Conservation (phyloP, 176 grass and related monocot genomes). For the Metroxylon sagu region DNA sequence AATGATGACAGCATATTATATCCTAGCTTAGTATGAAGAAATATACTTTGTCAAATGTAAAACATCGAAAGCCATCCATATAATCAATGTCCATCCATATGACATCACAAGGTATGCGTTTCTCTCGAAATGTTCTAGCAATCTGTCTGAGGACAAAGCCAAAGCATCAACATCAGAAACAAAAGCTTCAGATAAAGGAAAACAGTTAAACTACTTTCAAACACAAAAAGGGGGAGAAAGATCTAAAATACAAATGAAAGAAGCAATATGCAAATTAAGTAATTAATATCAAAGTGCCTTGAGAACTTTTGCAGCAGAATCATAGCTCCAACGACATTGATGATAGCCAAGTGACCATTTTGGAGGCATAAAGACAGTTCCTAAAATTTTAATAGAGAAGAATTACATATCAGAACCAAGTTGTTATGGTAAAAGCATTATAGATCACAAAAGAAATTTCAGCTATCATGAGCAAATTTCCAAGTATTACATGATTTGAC, state of each 20-base stretch:
- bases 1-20: background rate
- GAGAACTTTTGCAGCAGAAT: conserved; percentile 69
- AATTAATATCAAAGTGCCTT: conserved; percentile 39
- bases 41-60: conserved; percentile 80
- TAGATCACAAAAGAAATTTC: too few relatives aligned
- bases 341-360: conserved; percentile 97
- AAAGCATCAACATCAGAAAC: conserved; percentile 1
- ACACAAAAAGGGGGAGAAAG: too few relatives aligned
- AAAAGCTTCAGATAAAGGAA: too few relatives aligned
- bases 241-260: background rate
- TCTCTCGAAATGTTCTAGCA: conserved; percentile 77
- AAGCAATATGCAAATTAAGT: background rate
- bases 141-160: conserved; percentile 40
- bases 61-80: conserved; percentile 97
- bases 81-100: conserved; percentile 99
- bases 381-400: conserved; percentile 25
- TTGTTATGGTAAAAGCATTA: background rate
- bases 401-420: background rate
- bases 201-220: too few relatives aligned
- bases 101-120: conserved; percentile 91
- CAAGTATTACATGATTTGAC: too few relatives aligned
- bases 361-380: conserved; percentile 84
- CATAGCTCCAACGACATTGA: conserved; percentile 95
- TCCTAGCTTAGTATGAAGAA: background rate
- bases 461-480: too few relatives aligned